Conservation (phyloP, 2,329 filamentous ascomycete genomes). For the Hypomyces rosellus region DNA sequence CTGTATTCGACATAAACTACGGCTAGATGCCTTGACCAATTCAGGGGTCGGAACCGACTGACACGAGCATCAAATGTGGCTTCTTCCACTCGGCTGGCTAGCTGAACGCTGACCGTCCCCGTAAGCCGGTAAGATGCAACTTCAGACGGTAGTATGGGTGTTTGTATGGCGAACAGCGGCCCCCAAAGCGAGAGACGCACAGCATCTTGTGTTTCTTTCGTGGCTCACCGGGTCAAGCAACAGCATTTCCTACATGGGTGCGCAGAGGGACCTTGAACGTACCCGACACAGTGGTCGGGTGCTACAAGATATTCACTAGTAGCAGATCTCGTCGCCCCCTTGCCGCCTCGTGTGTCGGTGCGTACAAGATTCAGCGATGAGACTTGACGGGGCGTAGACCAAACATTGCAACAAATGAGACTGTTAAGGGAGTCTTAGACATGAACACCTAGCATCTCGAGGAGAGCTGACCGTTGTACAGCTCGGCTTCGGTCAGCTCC, state of each 20-base stretch:
- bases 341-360: conserved; percentile 4
- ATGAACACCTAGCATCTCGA: background rate
- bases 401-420: background rate
- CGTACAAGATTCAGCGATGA: conserved; percentile 11
- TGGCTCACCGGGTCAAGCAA: background rate
- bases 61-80: background rate
- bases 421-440: conserved; percentile 9
- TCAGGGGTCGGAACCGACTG: background rate
- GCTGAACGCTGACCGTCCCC: conserved; percentile 1
- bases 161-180: conserved; percentile 10
- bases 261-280: conserved; percentile 3
- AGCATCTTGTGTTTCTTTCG: conserved; percentile 5
- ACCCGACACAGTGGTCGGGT: conserved; percentile 12
- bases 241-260: background rate
- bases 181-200: conserved; percentile 7
- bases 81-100: background rate
- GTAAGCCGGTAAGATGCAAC: conserved; percentile 5
- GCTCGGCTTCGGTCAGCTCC: background rate
- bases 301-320: conserved; percentile 9
- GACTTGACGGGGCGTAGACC: conserved; percentile 1
- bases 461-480: background rate
- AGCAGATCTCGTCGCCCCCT: conserved; percentile 11
- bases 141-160: conserved; percentile 11
- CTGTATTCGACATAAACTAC: background rate
- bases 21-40: background rate